Evolutionary conservation across 768 basidiomycete genomes (phyloP).

Genomic region (Mycena venus): DNA sequence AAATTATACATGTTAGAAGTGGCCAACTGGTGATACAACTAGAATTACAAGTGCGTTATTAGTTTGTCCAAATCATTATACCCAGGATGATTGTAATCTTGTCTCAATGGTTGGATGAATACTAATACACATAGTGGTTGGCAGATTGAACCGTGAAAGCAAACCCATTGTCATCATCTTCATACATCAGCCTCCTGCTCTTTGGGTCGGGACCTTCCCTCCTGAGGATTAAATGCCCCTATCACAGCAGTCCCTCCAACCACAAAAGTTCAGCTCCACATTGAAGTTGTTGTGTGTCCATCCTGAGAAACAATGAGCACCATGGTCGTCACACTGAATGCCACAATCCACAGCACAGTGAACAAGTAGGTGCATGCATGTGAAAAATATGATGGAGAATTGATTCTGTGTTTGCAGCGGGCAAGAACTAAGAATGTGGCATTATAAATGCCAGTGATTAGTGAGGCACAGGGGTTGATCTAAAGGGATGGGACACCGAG

Average conservation of each 20-base stretch:
- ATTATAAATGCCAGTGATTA: no score
- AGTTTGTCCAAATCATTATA: neutral
- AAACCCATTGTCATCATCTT: no score
- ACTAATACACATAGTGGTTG: no score
- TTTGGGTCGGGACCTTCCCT: no score
- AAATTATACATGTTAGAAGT: neutral
- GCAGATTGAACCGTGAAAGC: neutral
- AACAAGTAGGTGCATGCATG: slow-evolving; percentile 45
- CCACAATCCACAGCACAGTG: slow-evolving; percentile 46
- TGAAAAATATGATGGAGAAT: slow-evolving; percentile 49
- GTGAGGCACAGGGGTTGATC: no score
- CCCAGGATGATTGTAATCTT: no score
- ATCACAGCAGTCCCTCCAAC: slow-evolving; percentile 27
- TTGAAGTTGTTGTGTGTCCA: slow-evolving; percentile 43
- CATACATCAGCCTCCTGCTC: no score
- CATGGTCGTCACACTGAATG: slow-evolving; percentile 39
- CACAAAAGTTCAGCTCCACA: slow-evolving; percentile 38
- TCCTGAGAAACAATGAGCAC: slow-evolving; percentile 38
- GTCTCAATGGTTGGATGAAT: no score
- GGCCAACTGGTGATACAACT: no score
- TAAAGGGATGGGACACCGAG: slow-evolving; percentile 50
- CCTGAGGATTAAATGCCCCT: no score
- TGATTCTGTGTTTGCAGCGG: slow-evolving; percentile 38
- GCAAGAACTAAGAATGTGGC: slow-evolving; percentile 31
- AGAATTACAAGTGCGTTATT: slow-evolving; percentile 4